These are phyloP conservation scores for Tolypocladium inflatum DNA, from an alignment of 2,329 filamentous ascomycete species.

Conservation along the genomic window DNA sequence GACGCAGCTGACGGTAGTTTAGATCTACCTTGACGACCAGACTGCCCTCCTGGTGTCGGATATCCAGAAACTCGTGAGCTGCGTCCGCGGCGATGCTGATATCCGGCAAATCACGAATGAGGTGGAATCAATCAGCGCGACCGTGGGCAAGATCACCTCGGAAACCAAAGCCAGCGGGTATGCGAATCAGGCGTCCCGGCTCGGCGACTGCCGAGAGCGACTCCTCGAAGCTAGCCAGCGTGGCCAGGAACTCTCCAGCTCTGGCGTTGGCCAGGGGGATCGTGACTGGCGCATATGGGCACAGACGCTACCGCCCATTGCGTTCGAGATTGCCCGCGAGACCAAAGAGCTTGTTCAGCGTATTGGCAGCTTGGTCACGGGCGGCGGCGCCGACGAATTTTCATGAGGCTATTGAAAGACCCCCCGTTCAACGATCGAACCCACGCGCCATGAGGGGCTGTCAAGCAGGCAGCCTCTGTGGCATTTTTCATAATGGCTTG, in stretches of 20 bases:
- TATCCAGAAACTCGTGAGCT: slow-evolving; percentile 71
- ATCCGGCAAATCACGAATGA: slow-evolving; percentile 59
- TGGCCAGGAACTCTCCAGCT: slow-evolving; percentile 47
- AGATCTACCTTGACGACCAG: slow-evolving; percentile 76
- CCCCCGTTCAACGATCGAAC: not conserved
- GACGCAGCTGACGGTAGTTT: slow-evolving; percentile 8
- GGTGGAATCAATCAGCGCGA: slow-evolving; percentile 59
- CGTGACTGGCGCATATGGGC: slow-evolving; percentile 55
- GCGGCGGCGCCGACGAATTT: slow-evolving; percentile 33
- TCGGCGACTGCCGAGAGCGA: slow-evolving; percentile 55
- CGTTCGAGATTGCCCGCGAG: slow-evolving; percentile 78
- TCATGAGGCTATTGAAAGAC: slow-evolving; percentile 20
- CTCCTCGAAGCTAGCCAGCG: slow-evolving; percentile 55
- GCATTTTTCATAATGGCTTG: not conserved
- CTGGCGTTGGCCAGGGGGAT: slow-evolving; percentile 37
- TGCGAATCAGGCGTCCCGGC: slow-evolving; percentile 40
- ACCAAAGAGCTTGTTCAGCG: slow-evolving; percentile 59
- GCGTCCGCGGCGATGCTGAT: slow-evolving; percentile 55
- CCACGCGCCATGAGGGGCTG: not conserved
- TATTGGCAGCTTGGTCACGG: slow-evolving; percentile 26
- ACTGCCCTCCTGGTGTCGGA: slow-evolving; percentile 69
- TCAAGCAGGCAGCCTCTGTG: not conserved
- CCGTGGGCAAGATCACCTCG: slow-evolving; percentile 60
- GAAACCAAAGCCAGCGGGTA: slow-evolving; percentile 52
- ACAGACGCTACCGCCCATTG: slow-evolving; percentile 67